phyloP scores from a whole-genome alignment of 257 asterid genomes.

The Scutellaria galericulata region DNA sequence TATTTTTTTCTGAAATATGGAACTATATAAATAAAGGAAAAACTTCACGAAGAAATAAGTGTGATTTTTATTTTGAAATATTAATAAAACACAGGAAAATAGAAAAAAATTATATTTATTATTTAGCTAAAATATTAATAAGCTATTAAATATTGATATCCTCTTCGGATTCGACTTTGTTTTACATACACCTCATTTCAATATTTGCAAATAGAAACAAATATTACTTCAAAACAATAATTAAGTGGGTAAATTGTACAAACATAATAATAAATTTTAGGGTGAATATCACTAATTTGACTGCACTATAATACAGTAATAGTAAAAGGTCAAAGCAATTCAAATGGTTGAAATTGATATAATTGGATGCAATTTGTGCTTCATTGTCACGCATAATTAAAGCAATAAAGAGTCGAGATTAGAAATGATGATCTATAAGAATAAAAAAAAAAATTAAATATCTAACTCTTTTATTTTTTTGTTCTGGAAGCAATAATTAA shows the following conservation, averaged over 20 bases:
- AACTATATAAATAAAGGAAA: too few species aligned
- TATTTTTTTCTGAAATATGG: too few species aligned
- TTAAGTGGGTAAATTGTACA: background rate
- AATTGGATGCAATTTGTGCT: constrained; percentile 35
- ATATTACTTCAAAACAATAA: background rate
- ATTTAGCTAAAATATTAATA: too few species aligned
- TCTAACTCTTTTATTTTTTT: background rate
- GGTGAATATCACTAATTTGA: background rate
- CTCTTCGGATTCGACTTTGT: background rate
- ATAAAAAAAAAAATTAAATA: background rate
- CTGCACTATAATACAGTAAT: background rate
- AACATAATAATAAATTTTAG: background rate
- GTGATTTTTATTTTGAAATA: too few species aligned
- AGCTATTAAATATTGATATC: background rate
- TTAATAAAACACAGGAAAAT: too few species aligned
- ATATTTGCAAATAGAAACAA: background rate
- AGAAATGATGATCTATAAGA: constrained; percentile 33
- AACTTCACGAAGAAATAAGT: too few species aligned
- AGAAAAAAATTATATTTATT: too few species aligned
- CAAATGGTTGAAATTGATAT: constrained; percentile 17
- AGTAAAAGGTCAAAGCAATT: background rate
- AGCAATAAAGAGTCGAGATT: constrained; percentile 27
- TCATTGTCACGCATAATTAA: constrained; percentile 30
- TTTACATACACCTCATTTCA: background rate
- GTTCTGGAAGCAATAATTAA: constrained; percentile 7